Evolutionary conservation across 1,284 basidiomycete species (phyloP).

Genomic region (Cystobasidiaceae sp.): DNA sequence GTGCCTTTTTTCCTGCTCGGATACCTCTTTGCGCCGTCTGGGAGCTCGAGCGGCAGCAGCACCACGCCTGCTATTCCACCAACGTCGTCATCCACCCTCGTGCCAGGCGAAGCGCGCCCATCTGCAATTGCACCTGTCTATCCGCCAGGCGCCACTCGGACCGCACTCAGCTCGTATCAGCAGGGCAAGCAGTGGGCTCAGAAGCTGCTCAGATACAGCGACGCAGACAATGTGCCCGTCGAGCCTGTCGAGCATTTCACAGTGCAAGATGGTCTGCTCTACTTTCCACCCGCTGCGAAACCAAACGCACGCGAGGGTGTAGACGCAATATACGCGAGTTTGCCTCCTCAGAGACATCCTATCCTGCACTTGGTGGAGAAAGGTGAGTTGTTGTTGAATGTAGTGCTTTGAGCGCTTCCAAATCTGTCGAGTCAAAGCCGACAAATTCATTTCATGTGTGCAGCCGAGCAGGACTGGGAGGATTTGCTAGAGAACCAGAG

Average conservation of each 20-base stretch:
- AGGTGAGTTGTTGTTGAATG: too few relatives aligned
- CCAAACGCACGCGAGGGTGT: neutral
- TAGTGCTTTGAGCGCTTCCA: too few relatives aligned
- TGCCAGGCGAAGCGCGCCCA: neutral
- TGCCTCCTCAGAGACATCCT: constrained; percentile 12
- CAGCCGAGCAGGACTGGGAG: constrained; percentile 40
- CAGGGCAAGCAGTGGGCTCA: constrained; percentile 5
- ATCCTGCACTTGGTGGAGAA: constrained; percentile 23
- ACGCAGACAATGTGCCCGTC: neutral
- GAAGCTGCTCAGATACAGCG: neutral
- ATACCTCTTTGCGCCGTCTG: constrained; percentile 7
- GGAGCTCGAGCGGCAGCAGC: neutral
- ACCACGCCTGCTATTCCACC: too few relatives aligned
- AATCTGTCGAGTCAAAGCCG: too few relatives aligned
- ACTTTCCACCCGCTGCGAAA: constrained; percentile 11
- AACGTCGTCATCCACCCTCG: too few relatives aligned
- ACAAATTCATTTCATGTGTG: too few relatives aligned
- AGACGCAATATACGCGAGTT: neutral
- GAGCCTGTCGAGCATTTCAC: constrained; percentile 12
- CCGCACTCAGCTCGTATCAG: neutral
- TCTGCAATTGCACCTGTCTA: neutral
- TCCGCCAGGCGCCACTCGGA: neutral
- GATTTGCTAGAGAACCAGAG: constrained; percentile 38
- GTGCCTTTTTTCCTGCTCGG: constrained; percentile 26
- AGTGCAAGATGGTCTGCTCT: constrained; percentile 11